Conservation (phyloP, 2,329 filamentous ascomycete genomes). For the Samsoniella hepiali region DNA sequence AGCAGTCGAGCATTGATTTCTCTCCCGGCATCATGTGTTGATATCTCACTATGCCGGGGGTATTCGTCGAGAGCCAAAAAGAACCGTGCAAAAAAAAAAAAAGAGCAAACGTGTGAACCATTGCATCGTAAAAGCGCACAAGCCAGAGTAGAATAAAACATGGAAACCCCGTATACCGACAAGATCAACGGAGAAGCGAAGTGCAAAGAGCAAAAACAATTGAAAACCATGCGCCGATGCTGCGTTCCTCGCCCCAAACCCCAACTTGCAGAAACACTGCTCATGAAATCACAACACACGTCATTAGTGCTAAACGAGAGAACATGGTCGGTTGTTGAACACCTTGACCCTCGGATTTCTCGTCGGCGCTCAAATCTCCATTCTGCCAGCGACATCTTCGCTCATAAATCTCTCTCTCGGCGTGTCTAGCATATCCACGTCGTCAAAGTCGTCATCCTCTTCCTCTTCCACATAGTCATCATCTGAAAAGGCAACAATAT, state of each 20-base stretch:
- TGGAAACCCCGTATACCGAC: not conserved
- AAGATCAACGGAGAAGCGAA: not conserved
- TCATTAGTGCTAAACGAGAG: not conserved
- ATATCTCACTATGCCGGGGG: not conserved
- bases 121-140: not conserved
- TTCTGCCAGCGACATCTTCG: constrained; percentile 59
- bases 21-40: not conserved
- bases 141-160: too few relatives aligned
- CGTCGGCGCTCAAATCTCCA: constrained; percentile 53
- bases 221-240: constrained; percentile 3
- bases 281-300: not conserved
- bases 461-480: constrained; percentile 49
- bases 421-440: constrained; percentile 39
- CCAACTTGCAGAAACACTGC: not conserved
- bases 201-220: not conserved
- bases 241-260: not conserved
- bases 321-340: not conserved
- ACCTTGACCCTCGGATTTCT: not conserved
- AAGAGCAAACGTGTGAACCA: not conserved
- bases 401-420: constrained; percentile 54
- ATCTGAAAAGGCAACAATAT: constrained; percentile 52
- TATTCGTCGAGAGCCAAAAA: not conserved
- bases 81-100: not conserved
- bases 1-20: not conserved
- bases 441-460: constrained; percentile 42